phyloP scores from a whole-genome alignment of 345 rosid species.

The Theobroma cacao region DNA sequence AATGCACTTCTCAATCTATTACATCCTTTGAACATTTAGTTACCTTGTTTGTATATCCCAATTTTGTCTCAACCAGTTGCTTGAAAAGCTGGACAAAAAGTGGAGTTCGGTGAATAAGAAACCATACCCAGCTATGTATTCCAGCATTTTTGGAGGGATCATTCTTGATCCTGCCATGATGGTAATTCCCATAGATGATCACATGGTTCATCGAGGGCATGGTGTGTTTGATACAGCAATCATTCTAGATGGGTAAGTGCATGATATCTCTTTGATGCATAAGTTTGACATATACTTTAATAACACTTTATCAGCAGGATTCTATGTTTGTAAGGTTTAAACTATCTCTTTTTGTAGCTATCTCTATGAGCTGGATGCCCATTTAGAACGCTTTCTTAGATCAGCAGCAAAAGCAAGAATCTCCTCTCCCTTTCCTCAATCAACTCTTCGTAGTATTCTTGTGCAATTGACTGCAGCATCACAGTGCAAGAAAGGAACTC shows the following conservation, averaged over 20 bases:
- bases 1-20: background rate
- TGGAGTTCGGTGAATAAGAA: conserved; percentile 51
- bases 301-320: background rate
- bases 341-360: conserved; percentile 28
- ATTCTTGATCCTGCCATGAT: conserved; percentile 69
- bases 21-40: background rate
- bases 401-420: conserved; percentile 60
- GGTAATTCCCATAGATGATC: conserved; percentile 74
- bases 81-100: conserved; percentile 53
- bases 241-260: conserved; percentile 53
- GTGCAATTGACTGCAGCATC: conserved; percentile 52
- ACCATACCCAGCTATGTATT: conserved; percentile 72
- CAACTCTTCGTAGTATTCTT: conserved; percentile 59
- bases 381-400: conserved; percentile 58
- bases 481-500: conserved; percentile 55
- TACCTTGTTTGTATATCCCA: background rate
- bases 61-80: conserved; percentile 37
- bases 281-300: background rate
- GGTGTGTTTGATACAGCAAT: conserved; percentile 74
- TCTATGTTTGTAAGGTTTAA: background rate
- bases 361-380: conserved; percentile 64
- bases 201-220: conserved; percentile 77
- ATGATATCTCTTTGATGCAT: background rate
- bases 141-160: conserved; percentile 62
- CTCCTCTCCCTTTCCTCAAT: conserved; percentile 55